These are phyloP conservation scores for Alternaria hordeiaustralica DNA, from an alignment of 2,329 filamentous ascomycete genomes.

Conservation along the genomic window DNA sequence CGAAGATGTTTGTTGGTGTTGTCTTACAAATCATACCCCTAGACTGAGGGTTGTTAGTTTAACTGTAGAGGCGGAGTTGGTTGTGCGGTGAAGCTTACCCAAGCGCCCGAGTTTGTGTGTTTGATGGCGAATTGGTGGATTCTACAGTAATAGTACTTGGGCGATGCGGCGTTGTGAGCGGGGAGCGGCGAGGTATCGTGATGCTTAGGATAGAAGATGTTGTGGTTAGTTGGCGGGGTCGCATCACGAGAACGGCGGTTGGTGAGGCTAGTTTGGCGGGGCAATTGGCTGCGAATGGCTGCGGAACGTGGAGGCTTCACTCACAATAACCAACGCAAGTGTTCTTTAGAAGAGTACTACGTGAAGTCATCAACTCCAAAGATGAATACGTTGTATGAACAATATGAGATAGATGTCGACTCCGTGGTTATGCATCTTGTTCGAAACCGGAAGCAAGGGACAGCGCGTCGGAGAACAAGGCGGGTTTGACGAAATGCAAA, in stretches of 20 bases:
- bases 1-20: neutral
- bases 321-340: rapidly evolving
- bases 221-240: neutral
- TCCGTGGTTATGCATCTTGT: neutral
- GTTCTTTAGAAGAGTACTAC: neutral
- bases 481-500: neutral
- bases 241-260: neutral
- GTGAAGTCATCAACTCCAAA: neutral
- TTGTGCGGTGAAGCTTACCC: neutral
- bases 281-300: neutral
- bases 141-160: neutral
- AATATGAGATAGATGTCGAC: neutral
- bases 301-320: neutral
- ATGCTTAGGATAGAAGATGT: neutral
- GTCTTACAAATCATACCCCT: slow-evolving; percentile 13
- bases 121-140: neutral
- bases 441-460: rapidly evolving
- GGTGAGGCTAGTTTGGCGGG: neutral
- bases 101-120: slow-evolving; percentile 4
- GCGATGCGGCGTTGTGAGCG: no score
- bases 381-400: neutral
- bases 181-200: no score
- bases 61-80: no score
- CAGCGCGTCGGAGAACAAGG: neutral
- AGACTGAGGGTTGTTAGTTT: neutral